A percentile compares a stretch with the other conserved stretches of the same genome.
These are phyloP conservation scores for Leishmania aethiopica DNA, from an alignment of 208 protist genomes.

Conservation along the genomic window DNA sequence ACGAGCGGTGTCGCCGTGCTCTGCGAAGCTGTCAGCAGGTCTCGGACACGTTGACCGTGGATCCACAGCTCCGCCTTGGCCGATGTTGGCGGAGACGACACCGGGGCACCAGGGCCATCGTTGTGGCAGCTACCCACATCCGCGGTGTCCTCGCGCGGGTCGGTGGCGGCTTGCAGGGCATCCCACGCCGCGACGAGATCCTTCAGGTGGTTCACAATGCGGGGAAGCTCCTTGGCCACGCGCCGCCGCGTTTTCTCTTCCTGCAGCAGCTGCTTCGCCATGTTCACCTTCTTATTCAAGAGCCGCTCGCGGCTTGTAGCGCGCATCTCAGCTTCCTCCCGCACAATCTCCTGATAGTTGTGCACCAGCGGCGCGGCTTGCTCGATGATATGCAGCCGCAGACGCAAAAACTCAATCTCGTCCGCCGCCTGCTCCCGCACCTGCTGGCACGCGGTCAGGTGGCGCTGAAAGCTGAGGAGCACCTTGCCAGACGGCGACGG, in stretches of 20 bases:
- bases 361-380: constrained; percentile 45
- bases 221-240: constrained; percentile 65
- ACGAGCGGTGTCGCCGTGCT: neutral
- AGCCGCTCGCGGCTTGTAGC: constrained; percentile 69
- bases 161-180: constrained; percentile 31
- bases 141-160: constrained; percentile 11
- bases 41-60: constrained; percentile 28
- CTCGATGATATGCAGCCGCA: constrained; percentile 45
- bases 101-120: neutral
- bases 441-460: constrained; percentile 36
- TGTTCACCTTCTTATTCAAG: constrained; percentile 81
- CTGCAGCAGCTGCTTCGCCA: constrained; percentile 82
- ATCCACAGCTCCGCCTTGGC: constrained; percentile 29
- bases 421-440: constrained; percentile 33
- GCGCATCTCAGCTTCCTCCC: constrained; percentile 49
- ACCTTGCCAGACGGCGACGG: constrained; percentile 4
- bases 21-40: constrained; percentile 12
- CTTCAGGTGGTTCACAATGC: constrained; percentile 51
- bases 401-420: constrained; percentile 31
- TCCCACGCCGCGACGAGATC: constrained; percentile 47
- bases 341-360: constrained; percentile 42
- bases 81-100: neutral
- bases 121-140: neutral
- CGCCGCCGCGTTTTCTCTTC: constrained; percentile 71
- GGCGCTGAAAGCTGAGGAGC: constrained; percentile 32